phyloP scores from a whole-genome alignment of 768 basidiomycete species.

The Psilocybe subaeruginosa region DNA sequence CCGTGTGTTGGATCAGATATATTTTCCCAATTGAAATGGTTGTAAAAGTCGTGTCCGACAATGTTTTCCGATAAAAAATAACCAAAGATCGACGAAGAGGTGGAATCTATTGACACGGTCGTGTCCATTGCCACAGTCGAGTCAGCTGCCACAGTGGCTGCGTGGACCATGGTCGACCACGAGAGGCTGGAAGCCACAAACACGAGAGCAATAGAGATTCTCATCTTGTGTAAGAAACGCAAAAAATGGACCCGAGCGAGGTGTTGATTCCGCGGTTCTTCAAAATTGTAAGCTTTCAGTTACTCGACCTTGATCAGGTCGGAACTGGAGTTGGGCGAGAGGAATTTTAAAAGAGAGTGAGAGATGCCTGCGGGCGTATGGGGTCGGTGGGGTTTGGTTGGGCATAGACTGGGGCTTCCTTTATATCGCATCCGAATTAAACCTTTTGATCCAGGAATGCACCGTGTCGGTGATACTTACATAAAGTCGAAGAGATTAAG shows the following conservation, averaged over 20 bases:
- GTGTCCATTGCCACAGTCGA: neutral
- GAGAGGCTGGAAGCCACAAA: neutral
- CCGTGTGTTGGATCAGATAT: conserved; percentile 63
- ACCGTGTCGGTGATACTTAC: neutral
- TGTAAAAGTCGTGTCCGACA: conserved; percentile 45
- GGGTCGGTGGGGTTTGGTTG: neutral
- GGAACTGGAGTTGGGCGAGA: neutral
- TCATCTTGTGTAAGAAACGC: neutral
- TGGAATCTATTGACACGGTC: neutral
- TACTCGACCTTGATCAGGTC: neutral
- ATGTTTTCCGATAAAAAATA: conserved; percentile 39
- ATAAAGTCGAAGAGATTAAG: neutral
- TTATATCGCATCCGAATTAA: neutral
- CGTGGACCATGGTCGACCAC: neutral
- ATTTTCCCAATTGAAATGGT: conserved; percentile 48
- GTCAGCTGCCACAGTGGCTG: neutral
- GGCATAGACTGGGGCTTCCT: neutral
- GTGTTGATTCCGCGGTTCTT: neutral
- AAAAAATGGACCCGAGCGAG: neutral
- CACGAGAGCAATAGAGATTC: neutral
- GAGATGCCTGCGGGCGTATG: neutral
- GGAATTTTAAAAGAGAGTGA: neutral
- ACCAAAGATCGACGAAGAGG: neutral
- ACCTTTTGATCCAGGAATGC: neutral
- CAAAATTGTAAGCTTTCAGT: no score